phyloP scores from a whole-genome alignment of 1,284 basidiomycete genomes.

The Apiotrichum sp. region DNA sequence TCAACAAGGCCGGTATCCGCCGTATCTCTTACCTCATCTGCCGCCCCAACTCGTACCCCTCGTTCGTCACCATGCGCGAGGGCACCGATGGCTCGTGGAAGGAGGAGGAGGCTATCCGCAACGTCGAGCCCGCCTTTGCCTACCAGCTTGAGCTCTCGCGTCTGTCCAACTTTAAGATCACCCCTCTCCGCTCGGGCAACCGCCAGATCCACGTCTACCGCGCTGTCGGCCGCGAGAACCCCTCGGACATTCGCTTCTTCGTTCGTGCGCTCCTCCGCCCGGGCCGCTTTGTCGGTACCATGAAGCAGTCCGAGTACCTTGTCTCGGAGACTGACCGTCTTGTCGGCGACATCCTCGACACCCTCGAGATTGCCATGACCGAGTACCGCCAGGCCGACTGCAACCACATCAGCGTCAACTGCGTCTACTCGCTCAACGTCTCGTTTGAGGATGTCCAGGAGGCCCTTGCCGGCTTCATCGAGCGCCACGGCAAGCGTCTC shows the following conservation, averaged over 20 bases:
- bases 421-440: conserved; percentile 92
- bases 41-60: conserved; percentile 83
- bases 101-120: conserved; percentile 94
- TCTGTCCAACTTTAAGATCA: conserved; percentile 93
- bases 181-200: conserved; percentile 85
- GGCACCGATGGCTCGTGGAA: conserved; percentile 67
- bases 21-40: conserved; percentile 90
- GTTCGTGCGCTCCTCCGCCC: conserved; percentile 94
- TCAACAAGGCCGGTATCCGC: conserved; percentile 74
- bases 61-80: conserved; percentile 83
- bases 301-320: conserved; percentile 93
- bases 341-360: conserved; percentile 88
- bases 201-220: conserved; percentile 97
- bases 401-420: conserved; percentile 97
- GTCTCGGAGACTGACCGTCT: conserved; percentile 97
- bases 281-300: conserved; percentile 80
- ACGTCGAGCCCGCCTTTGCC: conserved; percentile 96
- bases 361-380: conserved; percentile 83
- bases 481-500: conserved; percentile 92
- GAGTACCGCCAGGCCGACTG: conserved; percentile 84
- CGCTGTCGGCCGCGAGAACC: conserved; percentile 89
- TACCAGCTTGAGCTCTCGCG: conserved; percentile 97
- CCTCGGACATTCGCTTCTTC: conserved; percentile 96
- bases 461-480: conserved; percentile 95
- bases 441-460: conserved; percentile 93